A percentile compares a stretch with the other conserved stretches of the same genome.
phyloP scores from a whole-genome alignment of 164 flowering plant species.

The Nymphaea colorata region DNA sequence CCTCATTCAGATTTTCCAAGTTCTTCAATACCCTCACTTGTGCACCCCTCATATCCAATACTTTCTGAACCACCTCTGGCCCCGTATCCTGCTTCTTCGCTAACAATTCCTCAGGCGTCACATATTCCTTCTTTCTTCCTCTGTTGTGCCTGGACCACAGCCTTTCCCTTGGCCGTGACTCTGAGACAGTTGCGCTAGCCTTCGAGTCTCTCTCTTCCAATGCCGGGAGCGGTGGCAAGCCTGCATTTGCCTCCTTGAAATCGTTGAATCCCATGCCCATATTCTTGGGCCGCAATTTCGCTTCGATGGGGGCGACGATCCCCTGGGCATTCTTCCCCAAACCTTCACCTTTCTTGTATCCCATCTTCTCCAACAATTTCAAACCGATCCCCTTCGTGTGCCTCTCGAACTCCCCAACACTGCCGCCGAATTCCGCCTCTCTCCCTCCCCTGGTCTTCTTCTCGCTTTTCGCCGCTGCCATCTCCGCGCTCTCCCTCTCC shows the following conservation, averaged over 20 bases:
- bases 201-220: slow-evolving; percentile 33
- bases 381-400: slow-evolving; percentile 74
- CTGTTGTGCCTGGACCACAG: slow-evolving; percentile 39
- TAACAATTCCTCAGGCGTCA: slow-evolving; percentile 65
- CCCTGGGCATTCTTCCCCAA: slow-evolving; percentile 85
- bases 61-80: slow-evolving; percentile 55
- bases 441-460: slow-evolving; percentile 13
- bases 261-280: slow-evolving; percentile 91
- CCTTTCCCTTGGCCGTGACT: slow-evolving; percentile 26
- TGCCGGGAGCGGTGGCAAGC: slow-evolving; percentile 10
- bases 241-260: slow-evolving; percentile 31
- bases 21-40: slow-evolving; percentile 79
- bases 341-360: slow-evolving; percentile 80
- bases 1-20: slow-evolving; percentile 73
- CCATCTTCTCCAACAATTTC: slow-evolving; percentile 76
- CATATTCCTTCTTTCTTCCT: slow-evolving; percentile 25
- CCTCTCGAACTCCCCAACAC: slow-evolving; percentile 64
- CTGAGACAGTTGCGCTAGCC: slow-evolving; percentile 12
- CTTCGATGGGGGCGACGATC: slow-evolving; percentile 70
- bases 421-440: slow-evolving; percentile 12
- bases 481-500: slow-evolving; percentile 31
- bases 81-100: slow-evolving; percentile 59
- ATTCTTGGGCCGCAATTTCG: slow-evolving; percentile 60
- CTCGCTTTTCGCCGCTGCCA: slow-evolving; percentile 18
- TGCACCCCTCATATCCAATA: slow-evolving; percentile 87